Conservation (phyloP, 805 yeast genomes). For the Jamesozyma jinghongensis region DNA sequence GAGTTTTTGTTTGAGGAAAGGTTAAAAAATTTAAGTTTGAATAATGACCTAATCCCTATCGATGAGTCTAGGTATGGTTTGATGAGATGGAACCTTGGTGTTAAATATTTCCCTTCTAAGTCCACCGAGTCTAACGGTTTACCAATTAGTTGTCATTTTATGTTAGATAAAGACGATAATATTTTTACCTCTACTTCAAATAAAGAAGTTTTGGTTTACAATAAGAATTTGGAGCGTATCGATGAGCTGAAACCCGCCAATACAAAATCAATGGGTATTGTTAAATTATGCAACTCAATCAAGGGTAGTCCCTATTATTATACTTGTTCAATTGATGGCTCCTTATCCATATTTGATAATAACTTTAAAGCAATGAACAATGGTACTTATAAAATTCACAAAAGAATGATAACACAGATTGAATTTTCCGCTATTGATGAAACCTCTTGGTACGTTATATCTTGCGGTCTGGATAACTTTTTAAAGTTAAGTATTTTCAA, state of each 20-base stretch:
- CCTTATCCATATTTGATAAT: slow-evolving; percentile 10
- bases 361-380: not conserved
- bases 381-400: slow-evolving; percentile 28
- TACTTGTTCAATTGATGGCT: slow-evolving; percentile 22
- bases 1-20: slow-evolving; percentile 10
- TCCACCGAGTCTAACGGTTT: not conserved
- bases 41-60: slow-evolving; percentile 5
- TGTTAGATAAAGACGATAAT: slow-evolving; percentile 1
- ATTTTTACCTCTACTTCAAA: slow-evolving; percentile 13
- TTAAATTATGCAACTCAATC: slow-evolving; percentile 18
- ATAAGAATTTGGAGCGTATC: not conserved
- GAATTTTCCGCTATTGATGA: slow-evolving; percentile 16
- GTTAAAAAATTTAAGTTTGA: slow-evolving; percentile 11
- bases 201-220: slow-evolving; percentile 6
- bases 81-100: slow-evolving; percentile 17
- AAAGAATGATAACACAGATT: slow-evolving; percentile 32
- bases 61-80: slow-evolving; percentile 7
- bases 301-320: slow-evolving; percentile 8
- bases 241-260: not conserved
- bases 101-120: slow-evolving; percentile 2
- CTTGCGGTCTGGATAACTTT: slow-evolving; percentile 53
- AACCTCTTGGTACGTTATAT: slow-evolving; percentile 34
- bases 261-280: slow-evolving; percentile 8
- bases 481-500: slow-evolving; percentile 33
- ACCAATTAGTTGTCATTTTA: slow-evolving; percentile 3